phyloP scores from a whole-genome alignment of 2,329 filamentous ascomycete species.

The Cladorrhinum sp. region DNA sequence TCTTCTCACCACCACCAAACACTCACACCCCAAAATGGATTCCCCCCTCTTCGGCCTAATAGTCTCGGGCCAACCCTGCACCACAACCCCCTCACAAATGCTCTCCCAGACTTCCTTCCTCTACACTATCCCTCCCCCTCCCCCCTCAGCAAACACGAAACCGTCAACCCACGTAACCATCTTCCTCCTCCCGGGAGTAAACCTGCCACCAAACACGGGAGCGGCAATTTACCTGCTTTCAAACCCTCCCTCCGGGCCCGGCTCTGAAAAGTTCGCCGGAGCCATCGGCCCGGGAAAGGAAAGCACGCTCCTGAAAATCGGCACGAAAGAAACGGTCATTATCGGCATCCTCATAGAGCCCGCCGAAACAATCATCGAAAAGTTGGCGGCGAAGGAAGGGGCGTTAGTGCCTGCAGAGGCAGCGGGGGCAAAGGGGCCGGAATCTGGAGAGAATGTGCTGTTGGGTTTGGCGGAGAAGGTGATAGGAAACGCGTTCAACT shows the following conservation, averaged over 20 bases:
- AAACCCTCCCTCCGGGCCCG: conserved; percentile 44
- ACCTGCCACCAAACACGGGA: conserved; percentile 71
- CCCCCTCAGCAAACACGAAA: conserved; percentile 30
- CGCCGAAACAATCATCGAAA: conserved; percentile 67
- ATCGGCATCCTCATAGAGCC: conserved; percentile 83
- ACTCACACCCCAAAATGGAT: conserved; percentile 36
- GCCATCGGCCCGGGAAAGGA: conserved; percentile 88
- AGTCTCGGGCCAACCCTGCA: conserved; percentile 56
- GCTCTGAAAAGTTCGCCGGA: conserved; percentile 68
- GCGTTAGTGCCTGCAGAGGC: conserved; percentile 29
- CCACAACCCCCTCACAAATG: conserved; percentile 52
- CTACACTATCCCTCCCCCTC: conserved; percentile 47
- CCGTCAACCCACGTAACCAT: conserved; percentile 80
- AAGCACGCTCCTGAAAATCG: conserved; percentile 83
- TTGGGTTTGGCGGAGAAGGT: conserved; percentile 85
- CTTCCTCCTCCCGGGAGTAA: conserved; percentile 77
- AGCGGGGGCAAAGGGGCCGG: conserved; percentile 29
- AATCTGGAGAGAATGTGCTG: conserved; percentile 41
- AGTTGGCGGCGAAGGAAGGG: conserved; percentile 42
- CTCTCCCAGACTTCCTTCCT: conserved; percentile 55
- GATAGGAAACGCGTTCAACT: conserved; percentile 97
- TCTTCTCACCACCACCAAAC: conserved; percentile 11
- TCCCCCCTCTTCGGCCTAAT: conserved; percentile 57
- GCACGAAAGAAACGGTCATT: conserved; percentile 47
- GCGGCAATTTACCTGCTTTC: conserved; percentile 80